Percentiles rank a stretch among this genome's conserved stretches.
Conservation (phyloP, 768 basidiomycete species). For the Hortiboletus campestris region DNA sequence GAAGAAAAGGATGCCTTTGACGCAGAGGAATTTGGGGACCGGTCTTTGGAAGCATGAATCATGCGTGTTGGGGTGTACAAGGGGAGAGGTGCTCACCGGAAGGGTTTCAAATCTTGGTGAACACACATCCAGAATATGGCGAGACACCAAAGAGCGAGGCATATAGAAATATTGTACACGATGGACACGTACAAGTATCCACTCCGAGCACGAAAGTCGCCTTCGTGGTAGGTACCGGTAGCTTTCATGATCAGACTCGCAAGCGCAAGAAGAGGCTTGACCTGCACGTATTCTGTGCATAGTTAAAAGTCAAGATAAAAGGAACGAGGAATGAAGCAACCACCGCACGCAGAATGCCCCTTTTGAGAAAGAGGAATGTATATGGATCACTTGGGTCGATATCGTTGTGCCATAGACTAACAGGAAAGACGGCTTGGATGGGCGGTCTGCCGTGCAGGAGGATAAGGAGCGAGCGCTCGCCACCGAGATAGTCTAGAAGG, state of each 20-base stretch:
- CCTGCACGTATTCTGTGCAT: slow-evolving; percentile 86
- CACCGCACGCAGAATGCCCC: slow-evolving; percentile 83
- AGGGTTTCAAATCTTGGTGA: slow-evolving; percentile 83
- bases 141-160: slow-evolving; percentile 81
- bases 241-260: slow-evolving; percentile 86
- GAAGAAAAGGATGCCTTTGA: slow-evolving; percentile 97
- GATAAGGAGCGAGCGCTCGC: slow-evolving; percentile 90
- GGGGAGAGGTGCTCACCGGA: slow-evolving; percentile 50
- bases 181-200: slow-evolving; percentile 92
- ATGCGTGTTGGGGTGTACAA: neutral
- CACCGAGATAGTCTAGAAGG: slow-evolving; percentile 82
- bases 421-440: slow-evolving; percentile 82
- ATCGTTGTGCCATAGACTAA: slow-evolving; percentile 77
- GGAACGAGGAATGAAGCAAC: slow-evolving; percentile 9
- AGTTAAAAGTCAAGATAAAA: neutral
- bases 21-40: slow-evolving; percentile 96
- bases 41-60: slow-evolving; percentile 47
- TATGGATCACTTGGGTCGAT: slow-evolving; percentile 95
- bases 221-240: slow-evolving; percentile 85
- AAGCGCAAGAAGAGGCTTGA: slow-evolving; percentile 87
- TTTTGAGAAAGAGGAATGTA: slow-evolving; percentile 89
- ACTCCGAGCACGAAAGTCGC: slow-evolving; percentile 76
- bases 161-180: slow-evolving; percentile 81
- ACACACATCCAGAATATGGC: slow-evolving; percentile 98
- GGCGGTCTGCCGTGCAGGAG: slow-evolving; percentile 89